Conservation (phyloP, 202 grass and related monocot genomes). For the Dendrocalamus latiflorus region DNA sequence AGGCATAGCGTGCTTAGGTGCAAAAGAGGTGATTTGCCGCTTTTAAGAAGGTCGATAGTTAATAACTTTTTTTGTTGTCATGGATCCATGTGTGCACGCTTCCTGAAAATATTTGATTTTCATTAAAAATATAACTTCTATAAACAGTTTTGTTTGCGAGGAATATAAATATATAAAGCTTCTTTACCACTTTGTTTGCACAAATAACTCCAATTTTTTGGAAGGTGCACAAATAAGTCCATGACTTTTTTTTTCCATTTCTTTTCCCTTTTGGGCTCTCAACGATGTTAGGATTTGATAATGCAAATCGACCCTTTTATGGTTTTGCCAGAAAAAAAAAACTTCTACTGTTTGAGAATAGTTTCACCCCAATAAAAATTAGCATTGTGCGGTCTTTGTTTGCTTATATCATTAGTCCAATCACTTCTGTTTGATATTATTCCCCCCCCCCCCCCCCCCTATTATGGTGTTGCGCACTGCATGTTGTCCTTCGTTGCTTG, state of each 20-base stretch:
- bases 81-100: not conserved
- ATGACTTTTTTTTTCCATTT: not conserved
- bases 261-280: not conserved
- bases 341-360: not conserved
- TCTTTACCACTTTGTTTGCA: not conserved
- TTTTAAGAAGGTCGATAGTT: not conserved
- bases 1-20: not conserved
- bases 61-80: not conserved
- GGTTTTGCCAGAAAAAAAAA: not conserved
- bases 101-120: not conserved
- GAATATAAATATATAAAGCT: not conserved
- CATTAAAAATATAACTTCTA: not conserved
- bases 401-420: not conserved
- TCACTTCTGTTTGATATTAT: conserved; percentile 13
- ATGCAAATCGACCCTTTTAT: not conserved
- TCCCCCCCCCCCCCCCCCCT: too few species aligned
- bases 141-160: not conserved
- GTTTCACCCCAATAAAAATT: not conserved
- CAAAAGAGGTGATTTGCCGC: not conserved
- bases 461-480: not conserved
- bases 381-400: not conserved
- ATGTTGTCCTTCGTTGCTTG: conserved; percentile 16
- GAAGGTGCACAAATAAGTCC: not conserved
- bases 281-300: not conserved
- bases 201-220: not conserved